Percentiles rank a stretch among this genome's conserved stretches.
phyloP scores from a whole-genome alignment of 164 flowering plant genomes.

The Brasenia schreberi region DNA sequence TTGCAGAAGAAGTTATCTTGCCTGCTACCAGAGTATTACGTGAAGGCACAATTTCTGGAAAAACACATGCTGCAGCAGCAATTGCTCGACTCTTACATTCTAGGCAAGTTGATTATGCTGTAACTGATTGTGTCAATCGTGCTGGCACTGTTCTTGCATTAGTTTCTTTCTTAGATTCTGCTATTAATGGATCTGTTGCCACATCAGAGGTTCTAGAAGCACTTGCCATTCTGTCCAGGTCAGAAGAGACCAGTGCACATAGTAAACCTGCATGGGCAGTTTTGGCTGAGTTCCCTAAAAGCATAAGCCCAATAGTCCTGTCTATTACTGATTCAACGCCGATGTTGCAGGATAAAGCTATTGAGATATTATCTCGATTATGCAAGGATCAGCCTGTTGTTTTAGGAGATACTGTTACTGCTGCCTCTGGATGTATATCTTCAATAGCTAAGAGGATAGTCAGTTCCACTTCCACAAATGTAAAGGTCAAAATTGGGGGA shows the following conservation, averaged over 20 bases:
- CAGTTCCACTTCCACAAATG: constrained; percentile 32
- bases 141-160: constrained; percentile 86
- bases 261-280: constrained; percentile 81
- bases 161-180: constrained; percentile 66
- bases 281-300: constrained; percentile 60
- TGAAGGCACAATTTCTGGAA: constrained; percentile 67
- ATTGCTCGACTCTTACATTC: constrained; percentile 65
- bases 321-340: constrained; percentile 62
- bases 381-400: constrained; percentile 57
- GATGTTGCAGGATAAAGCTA: constrained; percentile 76
- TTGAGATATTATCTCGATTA: constrained; percentile 74
- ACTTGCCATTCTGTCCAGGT: constrained; percentile 55
- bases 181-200: constrained; percentile 41
- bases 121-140: constrained; percentile 67
- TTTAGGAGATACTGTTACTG: constrained; percentile 46
- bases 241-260: constrained; percentile 37
- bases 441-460: constrained; percentile 69
- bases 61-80: constrained; percentile 90
- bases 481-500: constrained; percentile 84
- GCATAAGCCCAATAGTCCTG: constrained; percentile 65
- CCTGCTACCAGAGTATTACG: constrained; percentile 78
- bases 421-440: constrained; percentile 52
- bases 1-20: constrained; percentile 45
- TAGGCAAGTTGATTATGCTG: constrained; percentile 35
- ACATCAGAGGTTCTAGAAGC: constrained; percentile 84